Conservation (phyloP, 495 filamentous ascomycete species). For the Parachaetomium inaequale region DNA sequence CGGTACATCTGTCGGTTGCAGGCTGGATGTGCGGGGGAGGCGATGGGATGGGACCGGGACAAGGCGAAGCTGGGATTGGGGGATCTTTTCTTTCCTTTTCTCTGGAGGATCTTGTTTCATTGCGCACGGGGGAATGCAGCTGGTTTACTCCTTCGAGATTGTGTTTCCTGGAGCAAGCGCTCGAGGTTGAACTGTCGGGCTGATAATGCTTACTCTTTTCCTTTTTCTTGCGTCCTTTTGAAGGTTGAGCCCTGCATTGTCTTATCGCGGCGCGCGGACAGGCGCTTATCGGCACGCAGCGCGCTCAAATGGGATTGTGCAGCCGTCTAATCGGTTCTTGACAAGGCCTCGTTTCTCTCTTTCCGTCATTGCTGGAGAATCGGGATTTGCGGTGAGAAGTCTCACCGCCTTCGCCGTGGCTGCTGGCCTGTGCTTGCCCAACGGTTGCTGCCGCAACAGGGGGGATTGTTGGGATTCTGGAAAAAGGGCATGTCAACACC, state of each 20-base stretch:
- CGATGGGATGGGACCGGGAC: too few species aligned
- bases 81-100: too few species aligned
- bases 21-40: not conserved
- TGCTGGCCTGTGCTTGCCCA: too few species aligned
- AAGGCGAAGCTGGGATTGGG: too few species aligned
- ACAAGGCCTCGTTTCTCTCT: not conserved
- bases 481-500: too few species aligned
- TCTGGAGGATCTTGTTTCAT: too few species aligned
- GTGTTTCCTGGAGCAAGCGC: too few species aligned
- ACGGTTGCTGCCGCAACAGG: too few species aligned
- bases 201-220: not conserved
- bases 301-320: not conserved
- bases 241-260: not conserved
- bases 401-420: not conserved
- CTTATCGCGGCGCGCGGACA: not conserved
- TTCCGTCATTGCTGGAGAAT: not conserved
- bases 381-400: not conserved
- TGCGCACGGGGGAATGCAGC: too few species aligned
- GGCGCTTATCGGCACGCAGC: not conserved
- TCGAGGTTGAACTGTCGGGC: too few species aligned
- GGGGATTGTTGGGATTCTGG: too few species aligned
- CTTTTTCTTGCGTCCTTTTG: not conserved
- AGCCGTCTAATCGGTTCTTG: not conserved
- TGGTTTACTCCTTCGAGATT: too few species aligned
- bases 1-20: not conserved